These are phyloP conservation scores for Pythium myriotylum DNA, from an alignment of 352 stramenopile species.

Conservation along the genomic window DNA sequence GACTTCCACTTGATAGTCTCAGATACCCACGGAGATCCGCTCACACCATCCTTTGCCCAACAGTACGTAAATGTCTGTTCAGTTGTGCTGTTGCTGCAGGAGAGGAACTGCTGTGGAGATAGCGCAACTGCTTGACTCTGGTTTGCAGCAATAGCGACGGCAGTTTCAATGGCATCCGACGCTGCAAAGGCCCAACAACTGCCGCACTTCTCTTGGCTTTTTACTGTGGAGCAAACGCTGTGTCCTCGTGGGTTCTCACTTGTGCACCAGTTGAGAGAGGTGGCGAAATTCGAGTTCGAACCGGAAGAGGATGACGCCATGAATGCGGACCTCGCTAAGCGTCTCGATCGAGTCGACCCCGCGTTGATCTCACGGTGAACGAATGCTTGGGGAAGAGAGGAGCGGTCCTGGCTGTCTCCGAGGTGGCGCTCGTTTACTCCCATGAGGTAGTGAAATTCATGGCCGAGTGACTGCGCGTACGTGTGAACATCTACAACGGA, in stretches of 20 bases:
- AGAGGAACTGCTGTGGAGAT: slow-evolving; percentile 79
- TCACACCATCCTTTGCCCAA: slow-evolving; percentile 52
- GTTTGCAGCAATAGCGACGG: slow-evolving; percentile 67
- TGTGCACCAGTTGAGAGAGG: slow-evolving; percentile 72
- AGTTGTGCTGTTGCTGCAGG: slow-evolving; percentile 63
- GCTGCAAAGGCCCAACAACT: slow-evolving; percentile 83
- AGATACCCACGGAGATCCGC: slow-evolving; percentile 57
- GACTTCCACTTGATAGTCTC: slow-evolving; percentile 76
- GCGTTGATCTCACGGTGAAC: slow-evolving; percentile 60
- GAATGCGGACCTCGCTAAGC: slow-evolving; percentile 25
- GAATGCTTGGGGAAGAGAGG: slow-evolving; percentile 54
- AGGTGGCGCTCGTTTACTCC: slow-evolving; percentile 71
- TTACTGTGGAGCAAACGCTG: slow-evolving; percentile 75
- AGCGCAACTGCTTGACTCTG: slow-evolving; percentile 59
- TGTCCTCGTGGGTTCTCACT: slow-evolving; percentile 61
- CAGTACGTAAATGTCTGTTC: slow-evolving; percentile 80
- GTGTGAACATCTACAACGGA: slow-evolving; percentile 50
- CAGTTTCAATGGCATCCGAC: slow-evolving; percentile 77
- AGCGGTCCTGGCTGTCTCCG: slow-evolving; percentile 35
- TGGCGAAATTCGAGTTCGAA: slow-evolving; percentile 22
- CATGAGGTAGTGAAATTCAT: slow-evolving; percentile 69
- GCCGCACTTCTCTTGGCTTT: slow-evolving; percentile 83
- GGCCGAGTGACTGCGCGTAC: slow-evolving; percentile 55
- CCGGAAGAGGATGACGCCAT: slow-evolving; percentile 27
- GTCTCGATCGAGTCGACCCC: slow-evolving; percentile 24